A percentile compares a stretch with the other conserved stretches of the same genome.
Conservation (phyloP, 1,284 basidiomycete species). For the Trichosporon faecale region DNA sequence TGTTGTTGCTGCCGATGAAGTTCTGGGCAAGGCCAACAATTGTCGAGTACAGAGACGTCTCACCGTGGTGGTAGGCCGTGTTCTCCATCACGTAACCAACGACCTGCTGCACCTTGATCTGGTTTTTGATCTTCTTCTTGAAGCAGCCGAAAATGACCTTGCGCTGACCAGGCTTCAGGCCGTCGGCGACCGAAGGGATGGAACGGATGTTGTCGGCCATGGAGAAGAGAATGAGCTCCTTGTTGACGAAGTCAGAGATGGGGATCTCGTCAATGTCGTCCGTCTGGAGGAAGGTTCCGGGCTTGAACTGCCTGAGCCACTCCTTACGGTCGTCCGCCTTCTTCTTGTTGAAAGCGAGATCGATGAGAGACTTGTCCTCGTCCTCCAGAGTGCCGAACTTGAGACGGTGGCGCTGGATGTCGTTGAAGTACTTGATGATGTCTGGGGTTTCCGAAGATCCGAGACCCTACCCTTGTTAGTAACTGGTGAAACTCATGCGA, state of each 20-base stretch:
- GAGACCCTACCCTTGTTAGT: conserved; percentile 66
- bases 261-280: conserved; percentile 74
- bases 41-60: conserved; percentile 77
- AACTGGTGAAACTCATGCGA: neutral
- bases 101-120: conserved; percentile 96
- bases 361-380: conserved; percentile 85
- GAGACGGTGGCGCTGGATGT: conserved; percentile 91
- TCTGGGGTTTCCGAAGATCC: conserved; percentile 88
- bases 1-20: conserved; percentile 93
- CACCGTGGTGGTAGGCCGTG: conserved; percentile 96
- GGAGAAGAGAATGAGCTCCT: conserved; percentile 96
- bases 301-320: conserved; percentile 93
- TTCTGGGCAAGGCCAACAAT: conserved; percentile 94
- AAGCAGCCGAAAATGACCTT: conserved; percentile 96
- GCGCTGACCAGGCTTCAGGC: conserved; percentile 97
- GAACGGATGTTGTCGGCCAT: conserved; percentile 99
- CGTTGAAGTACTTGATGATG: conserved; percentile 87
- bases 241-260: conserved; percentile 95
- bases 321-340: conserved; percentile 98
- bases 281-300: conserved; percentile 93
- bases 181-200: conserved; percentile 89
- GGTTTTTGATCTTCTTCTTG: conserved; percentile 85
- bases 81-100: conserved; percentile 92
- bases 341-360: conserved; percentile 99
- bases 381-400: conserved; percentile 78